phyloP scores from a whole-genome alignment of 2,329 filamentous ascomycete genomes.

The Plectosphaerella plurivora region DNA sequence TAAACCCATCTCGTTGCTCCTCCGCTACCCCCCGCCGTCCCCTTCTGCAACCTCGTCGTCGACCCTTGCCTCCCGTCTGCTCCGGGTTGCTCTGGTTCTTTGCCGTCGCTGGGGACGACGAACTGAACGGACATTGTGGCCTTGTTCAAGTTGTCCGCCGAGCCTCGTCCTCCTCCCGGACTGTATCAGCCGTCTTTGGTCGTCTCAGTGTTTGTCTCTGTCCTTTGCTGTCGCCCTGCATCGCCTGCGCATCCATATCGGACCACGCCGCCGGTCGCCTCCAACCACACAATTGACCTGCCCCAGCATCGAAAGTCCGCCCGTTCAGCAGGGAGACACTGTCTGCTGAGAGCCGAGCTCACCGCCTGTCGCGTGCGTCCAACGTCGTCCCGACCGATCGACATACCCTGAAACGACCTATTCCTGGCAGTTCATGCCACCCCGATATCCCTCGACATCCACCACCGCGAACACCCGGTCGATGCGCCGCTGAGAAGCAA shows the following conservation, averaged over 20 bases:
- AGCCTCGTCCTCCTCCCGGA: not conserved
- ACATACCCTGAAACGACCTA: conserved; percentile 1
- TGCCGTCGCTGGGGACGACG: not conserved
- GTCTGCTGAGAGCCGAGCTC: not conserved
- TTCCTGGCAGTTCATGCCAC: not conserved
- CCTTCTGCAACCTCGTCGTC: not conserved
- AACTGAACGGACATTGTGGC: not conserved
- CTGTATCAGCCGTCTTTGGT: not conserved
- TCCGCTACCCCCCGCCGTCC: not conserved
- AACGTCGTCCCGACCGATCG: conserved; percentile 1
- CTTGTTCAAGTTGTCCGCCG: not conserved
- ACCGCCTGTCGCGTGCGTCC: not conserved
- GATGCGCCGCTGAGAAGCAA: not conserved
- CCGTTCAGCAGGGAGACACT: not conserved
- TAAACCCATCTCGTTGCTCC: not conserved
- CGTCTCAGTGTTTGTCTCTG: not conserved
- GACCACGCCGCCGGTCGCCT: too few species aligned
- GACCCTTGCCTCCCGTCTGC: not conserved
- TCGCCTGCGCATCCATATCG: too few species aligned
- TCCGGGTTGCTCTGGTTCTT: not conserved
- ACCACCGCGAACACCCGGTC: not conserved
- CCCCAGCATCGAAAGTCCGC: too few species aligned
- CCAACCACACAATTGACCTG: too few species aligned
- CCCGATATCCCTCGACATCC: not conserved
- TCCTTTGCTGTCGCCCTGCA: not conserved